Evolutionary conservation across 2,329 filamentous ascomycete species (phyloP), one percentile per base, ranked within the genome.

Genomic region (Knoxdaviesia proteae): DNA sequence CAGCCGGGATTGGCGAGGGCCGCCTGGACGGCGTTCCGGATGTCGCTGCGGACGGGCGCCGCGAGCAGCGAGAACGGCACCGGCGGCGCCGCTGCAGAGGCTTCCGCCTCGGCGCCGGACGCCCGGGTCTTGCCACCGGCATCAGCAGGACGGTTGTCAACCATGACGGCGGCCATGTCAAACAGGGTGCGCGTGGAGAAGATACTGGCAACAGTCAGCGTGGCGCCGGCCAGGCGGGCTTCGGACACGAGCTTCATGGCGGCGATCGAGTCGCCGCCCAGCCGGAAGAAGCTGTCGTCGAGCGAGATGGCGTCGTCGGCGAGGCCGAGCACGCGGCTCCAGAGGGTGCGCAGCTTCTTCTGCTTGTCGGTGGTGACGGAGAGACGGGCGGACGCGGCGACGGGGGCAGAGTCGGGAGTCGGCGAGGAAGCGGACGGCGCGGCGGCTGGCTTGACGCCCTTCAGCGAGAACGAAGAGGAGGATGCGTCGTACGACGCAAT

Each of bases 201-300:
- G 44, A 75, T 67, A 31, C 70, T 62, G 2, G 67, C 65, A 2
- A 77, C 72, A 1, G 62, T 68, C 30, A 77, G 49, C 6, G 59
- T 56, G 41, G 70, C 52, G 0, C 63, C 64, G 30, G 64, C 61
- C 2, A 60, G 56, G 29, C 70, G 59, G 3, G 68, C 63, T 42
- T 68, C 65, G 3, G 71, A 67, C 1, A 75, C 72, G 1, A 77
- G 57, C 51, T 69, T 72, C 69, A 77, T 78, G 2, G 71, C 71
- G 1, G 63, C 56, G 31, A 76, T 69, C 0, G 71, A 76, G 54
- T 76, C 71, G 20, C 72, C 72, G 1, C 72, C 71, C 0, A 74
- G 61, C 3, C 64, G 62, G 61, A 77, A 75, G 56, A 77, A 76
- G 55, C 67, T 71, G 49, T 74, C 66, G 7, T 72, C 64, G 1